Percentiles rank a stretch among this genome's conserved stretches.
phyloP scores from a whole-genome alignment of 768 basidiomycete genomes.

The Agrocybe chaxingu region DNA sequence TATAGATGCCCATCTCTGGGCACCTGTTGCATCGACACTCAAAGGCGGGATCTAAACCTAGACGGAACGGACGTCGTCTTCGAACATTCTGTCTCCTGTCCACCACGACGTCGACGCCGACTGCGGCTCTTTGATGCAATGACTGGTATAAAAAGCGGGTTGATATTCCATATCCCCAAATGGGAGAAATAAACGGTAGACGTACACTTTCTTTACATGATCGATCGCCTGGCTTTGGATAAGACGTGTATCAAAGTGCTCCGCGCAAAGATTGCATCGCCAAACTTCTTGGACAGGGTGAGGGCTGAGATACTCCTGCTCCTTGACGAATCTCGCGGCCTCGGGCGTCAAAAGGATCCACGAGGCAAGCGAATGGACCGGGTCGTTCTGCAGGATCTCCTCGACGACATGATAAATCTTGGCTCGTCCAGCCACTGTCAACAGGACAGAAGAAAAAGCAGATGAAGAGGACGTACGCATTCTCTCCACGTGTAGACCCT shows the following conservation, averaged over 20 bases:
- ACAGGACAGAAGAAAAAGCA: background rate
- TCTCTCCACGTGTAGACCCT: slow-evolving; percentile 20
- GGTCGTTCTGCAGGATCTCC: slow-evolving; percentile 1
- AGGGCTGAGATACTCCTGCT: slow-evolving; percentile 19
- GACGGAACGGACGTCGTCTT: slow-evolving; percentile 15
- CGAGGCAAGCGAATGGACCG: slow-evolving; percentile 11
- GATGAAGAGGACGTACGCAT: slow-evolving; percentile 13
- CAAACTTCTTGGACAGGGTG: slow-evolving; percentile 10
- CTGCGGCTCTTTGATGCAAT: slow-evolving; percentile 10
- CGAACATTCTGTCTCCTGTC: slow-evolving; percentile 10
- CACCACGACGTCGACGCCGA: slow-evolving; percentile 13
- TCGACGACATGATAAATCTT: slow-evolving; percentile 13
- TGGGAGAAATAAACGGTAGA: background rate
- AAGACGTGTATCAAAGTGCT: slow-evolving; percentile 11
- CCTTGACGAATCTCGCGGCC: slow-evolving; percentile 16
- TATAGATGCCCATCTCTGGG: slow-evolving; percentile 13
- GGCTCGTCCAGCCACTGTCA: background rate
- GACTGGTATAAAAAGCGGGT: slow-evolving; percentile 5
- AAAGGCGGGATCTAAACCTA: slow-evolving; percentile 16
- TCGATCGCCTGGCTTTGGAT: slow-evolving; percentile 5
- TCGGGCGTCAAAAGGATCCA: slow-evolving; percentile 19
- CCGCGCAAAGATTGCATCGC: slow-evolving; percentile 21
- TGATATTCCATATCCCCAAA: background rate
- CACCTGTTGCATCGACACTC: slow-evolving; percentile 16
- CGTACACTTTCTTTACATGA: slow-evolving; percentile 17